A percentile compares a stretch with the other conserved stretches of the same genome.
Conservation (phyloP, 805 yeast species). For the Ogataea ganodermae region DNA sequence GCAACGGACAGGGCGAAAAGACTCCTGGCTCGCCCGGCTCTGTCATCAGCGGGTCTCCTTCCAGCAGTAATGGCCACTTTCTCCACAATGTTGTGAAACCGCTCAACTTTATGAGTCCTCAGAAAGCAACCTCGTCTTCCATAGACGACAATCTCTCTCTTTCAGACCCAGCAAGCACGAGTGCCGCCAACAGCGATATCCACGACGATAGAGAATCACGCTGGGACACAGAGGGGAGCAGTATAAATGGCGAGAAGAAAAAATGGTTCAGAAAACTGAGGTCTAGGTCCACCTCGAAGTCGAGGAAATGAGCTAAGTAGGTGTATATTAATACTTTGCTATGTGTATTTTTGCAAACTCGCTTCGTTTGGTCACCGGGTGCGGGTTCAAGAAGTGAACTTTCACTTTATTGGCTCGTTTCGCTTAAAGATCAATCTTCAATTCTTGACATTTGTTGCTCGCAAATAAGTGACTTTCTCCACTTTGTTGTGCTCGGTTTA, state of each 20-base stretch:
- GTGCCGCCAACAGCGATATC: conserved; percentile 10
- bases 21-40: conserved; percentile 7
- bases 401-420: background rate
- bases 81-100: conserved; percentile 20
- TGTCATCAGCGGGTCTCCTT: conserved; percentile 7
- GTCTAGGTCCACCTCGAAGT: conserved; percentile 31
- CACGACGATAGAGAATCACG: conserved; percentile 33
- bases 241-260: conserved; percentile 24
- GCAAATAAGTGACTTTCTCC: no score
- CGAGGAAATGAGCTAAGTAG: conserved; percentile 19
- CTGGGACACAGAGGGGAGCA: conserved; percentile 27
- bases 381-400: no score
- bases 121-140: conserved; percentile 15
- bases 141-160: conserved; percentile 16
- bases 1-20: conserved; percentile 1
- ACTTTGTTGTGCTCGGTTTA: no score
- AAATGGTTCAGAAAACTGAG: conserved; percentile 50
- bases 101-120: conserved; percentile 18
- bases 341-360: no score
- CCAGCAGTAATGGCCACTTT: conserved; percentile 1
- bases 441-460: no score
- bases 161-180: conserved; percentile 5
- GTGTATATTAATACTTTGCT: no score
- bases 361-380: no score
- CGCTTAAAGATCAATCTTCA: no score